These are phyloP conservation scores for Tetradesmus lagerheimii DNA, from an alignment of 139 green algal genomes.

Conservation along the genomic window DNA sequence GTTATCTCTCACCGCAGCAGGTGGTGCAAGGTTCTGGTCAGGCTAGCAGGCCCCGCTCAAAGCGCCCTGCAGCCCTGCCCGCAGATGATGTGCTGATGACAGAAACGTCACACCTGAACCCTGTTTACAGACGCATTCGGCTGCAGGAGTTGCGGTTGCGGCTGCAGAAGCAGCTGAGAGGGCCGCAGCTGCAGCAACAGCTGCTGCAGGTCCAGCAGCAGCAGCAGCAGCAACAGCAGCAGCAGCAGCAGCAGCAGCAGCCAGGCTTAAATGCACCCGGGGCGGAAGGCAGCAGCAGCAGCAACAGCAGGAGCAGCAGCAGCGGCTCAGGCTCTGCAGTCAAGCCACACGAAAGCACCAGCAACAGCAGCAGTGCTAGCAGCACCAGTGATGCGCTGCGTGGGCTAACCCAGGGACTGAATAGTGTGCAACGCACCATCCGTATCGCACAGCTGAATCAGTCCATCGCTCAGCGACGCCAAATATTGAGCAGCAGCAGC, in stretches of 20 bases:
- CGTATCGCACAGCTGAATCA: slow-evolving; percentile 18
- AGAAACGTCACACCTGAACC: slow-evolving; percentile 18
- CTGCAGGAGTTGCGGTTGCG: slow-evolving; percentile 28
- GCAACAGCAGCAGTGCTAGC: not conserved
- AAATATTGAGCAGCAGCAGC: not conserved
- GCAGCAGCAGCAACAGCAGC: not conserved
- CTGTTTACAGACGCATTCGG: slow-evolving; percentile 23
- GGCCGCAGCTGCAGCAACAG: slow-evolving; percentile 27
- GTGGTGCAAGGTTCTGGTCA: not conserved
- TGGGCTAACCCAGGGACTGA: not conserved
- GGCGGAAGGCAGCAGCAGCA: too few species aligned
- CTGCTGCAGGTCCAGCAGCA: slow-evolving; percentile 24
- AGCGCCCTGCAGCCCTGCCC: not conserved
- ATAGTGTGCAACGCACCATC: slow-evolving; percentile 25
- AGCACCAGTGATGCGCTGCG: not conserved
- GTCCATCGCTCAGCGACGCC: not conserved
- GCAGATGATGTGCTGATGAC: slow-evolving; percentile 19
- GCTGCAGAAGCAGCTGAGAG: slow-evolving; percentile 16
- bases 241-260: not conserved
- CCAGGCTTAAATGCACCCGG: too few species aligned
- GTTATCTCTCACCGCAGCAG: not conserved
- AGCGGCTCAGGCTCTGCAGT: not conserved
- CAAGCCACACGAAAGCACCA: not conserved
- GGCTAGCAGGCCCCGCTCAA: not conserved
- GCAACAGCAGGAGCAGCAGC: not conserved